phyloP scores from a whole-genome alignment of 176 grass and related monocot species.

The Eremochloa ophiuroides region DNA sequence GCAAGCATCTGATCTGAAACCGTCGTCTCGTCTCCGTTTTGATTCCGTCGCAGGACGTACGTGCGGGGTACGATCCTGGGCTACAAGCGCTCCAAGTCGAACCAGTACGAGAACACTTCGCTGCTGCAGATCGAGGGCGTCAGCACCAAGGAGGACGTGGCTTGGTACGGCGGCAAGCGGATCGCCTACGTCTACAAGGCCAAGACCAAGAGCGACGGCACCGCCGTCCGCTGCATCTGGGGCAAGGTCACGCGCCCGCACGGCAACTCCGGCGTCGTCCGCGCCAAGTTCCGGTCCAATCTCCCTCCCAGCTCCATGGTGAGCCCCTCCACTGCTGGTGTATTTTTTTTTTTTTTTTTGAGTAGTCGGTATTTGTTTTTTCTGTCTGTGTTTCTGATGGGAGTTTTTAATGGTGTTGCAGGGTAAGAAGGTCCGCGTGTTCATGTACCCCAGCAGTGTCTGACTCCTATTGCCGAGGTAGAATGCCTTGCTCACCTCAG shows the following conservation, averaged over 20 bases:
- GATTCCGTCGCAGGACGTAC: conserved; percentile 33
- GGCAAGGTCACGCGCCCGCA: conserved; percentile 64
- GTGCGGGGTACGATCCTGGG: conserved; percentile 69
- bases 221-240: conserved; percentile 51
- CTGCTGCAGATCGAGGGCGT: conserved; percentile 62
- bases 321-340: background rate
- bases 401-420: conserved; percentile 7
- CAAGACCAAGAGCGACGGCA: conserved; percentile 55
- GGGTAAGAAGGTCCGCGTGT: conserved; percentile 56
- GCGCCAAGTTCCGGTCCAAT: conserved; percentile 59
- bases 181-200: conserved; percentile 84
- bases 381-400: background rate
- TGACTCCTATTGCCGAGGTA: conserved; percentile 48
- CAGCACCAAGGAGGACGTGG: conserved; percentile 60
- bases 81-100: conserved; percentile 74
- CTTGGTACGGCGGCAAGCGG: conserved; percentile 60
- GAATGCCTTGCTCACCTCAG: background rate
- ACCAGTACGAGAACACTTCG: conserved; percentile 67
- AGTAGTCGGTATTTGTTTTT: too few relatives aligned
- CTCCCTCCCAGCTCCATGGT: conserved; percentile 66
- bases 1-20: background rate
- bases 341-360: background rate
- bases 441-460: conserved; percentile 65
- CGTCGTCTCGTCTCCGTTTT: background rate
- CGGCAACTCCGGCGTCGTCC: conserved; percentile 61